A percentile compares a stretch with the other conserved stretches of the same genome.
These are phyloP conservation scores for Saccharomycopsis vini DNA, from an alignment of 805 yeast genomes.

Conservation along the genomic window DNA sequence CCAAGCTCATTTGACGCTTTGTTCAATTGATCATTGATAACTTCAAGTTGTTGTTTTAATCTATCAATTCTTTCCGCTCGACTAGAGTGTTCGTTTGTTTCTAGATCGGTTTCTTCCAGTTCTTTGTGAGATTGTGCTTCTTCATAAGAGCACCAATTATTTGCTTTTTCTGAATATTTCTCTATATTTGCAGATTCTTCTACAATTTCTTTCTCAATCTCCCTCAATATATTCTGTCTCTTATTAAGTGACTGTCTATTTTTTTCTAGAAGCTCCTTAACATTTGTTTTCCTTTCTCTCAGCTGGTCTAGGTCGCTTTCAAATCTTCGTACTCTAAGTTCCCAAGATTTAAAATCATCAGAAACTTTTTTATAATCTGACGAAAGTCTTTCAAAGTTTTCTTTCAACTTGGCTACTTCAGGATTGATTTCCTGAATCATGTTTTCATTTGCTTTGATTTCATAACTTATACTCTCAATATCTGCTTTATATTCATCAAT, in stretches of 20 bases:
- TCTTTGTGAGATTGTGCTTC: too few relatives aligned
- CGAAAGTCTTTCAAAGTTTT: neutral
- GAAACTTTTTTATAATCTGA: neutral
- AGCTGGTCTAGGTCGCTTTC: neutral
- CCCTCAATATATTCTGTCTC: neutral
- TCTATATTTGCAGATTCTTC: slow-evolving; percentile 23
- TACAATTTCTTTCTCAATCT: slow-evolving; percentile 41
- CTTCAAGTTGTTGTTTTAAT: too few relatives aligned
- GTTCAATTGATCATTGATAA: too few relatives aligned
- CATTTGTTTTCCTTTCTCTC: neutral
- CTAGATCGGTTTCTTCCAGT: too few relatives aligned
- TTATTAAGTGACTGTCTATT: neutral
- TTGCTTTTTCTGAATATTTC: neutral
- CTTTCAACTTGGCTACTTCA: neutral
- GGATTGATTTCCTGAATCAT: neutral
- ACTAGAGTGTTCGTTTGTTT: too few relatives aligned
- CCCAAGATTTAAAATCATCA: neutral
- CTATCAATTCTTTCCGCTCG: too few relatives aligned
- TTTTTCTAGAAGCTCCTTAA: neutral
- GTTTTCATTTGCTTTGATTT: neutral
- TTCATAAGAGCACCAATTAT: neutral
- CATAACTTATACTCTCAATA: neutral
- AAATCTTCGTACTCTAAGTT: too few relatives aligned
- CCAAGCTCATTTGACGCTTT: too few relatives aligned
- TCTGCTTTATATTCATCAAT: neutral